These are phyloP conservation scores for Ceratorhiza oryzae-sativae DNA, from an alignment of 1,284 basidiomycete genomes.

Conservation along the genomic window DNA sequence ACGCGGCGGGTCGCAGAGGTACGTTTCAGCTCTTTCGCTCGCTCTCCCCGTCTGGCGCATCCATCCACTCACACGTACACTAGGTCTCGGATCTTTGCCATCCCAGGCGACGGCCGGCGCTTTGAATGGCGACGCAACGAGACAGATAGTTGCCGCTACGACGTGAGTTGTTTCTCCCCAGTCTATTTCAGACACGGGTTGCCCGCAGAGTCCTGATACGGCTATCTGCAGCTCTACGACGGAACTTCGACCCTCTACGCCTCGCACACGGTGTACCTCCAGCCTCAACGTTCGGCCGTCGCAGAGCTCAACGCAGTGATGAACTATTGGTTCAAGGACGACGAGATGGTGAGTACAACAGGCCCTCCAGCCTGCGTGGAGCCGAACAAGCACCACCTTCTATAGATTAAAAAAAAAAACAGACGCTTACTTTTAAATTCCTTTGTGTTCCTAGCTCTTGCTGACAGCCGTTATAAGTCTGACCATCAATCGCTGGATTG, in stretches of 20 bases:
- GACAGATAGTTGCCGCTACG: conserved; percentile 26
- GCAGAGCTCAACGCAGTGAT: conserved; percentile 35
- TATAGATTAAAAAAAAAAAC: conserved; percentile 6
- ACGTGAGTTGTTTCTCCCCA: too few species aligned
- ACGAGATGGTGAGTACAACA: conserved; percentile 33
- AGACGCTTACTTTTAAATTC: conserved; percentile 1
- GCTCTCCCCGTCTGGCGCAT: too few species aligned
- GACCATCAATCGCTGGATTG: conserved; percentile 37
- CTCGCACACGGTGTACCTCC: conserved; percentile 21
- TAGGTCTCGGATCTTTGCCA: conserved; percentile 34
- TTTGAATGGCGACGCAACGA: conserved; percentile 36
- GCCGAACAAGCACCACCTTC: conserved; percentile 3
- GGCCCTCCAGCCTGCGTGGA: background rate
- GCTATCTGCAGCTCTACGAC: conserved; percentile 30
- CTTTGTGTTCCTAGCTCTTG: conserved; percentile 28
- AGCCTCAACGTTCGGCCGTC: conserved; percentile 28
- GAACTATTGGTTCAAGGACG: conserved; percentile 36
- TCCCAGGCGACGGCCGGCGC: conserved; percentile 32
- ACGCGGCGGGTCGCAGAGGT: conserved; percentile 13
- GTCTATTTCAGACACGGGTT: too few species aligned
- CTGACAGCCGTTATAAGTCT: conserved; percentile 29
- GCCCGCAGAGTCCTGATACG: too few species aligned
- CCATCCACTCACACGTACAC: background rate
- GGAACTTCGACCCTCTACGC: conserved; percentile 1
- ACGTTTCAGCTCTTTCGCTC: conserved; percentile 12